Conservation (phyloP, 2,329 filamentous ascomycete genomes). For the Pseudogymnoascus sp. region DNA sequence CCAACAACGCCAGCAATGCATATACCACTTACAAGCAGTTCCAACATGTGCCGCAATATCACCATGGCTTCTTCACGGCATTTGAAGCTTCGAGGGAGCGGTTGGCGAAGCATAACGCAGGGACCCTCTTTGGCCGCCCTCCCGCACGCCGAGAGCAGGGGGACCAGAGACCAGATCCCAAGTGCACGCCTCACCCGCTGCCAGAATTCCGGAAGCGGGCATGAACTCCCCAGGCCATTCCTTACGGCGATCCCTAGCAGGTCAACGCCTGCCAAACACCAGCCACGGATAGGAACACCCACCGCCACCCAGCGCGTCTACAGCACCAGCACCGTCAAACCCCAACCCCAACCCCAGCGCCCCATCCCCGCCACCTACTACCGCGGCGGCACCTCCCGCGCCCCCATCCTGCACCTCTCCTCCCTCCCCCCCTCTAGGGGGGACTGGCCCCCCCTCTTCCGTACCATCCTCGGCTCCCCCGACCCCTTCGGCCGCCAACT, state of each 20-base stretch:
- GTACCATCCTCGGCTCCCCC: slow-evolving; percentile 52
- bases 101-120: not conserved
- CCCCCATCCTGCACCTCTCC: slow-evolving; percentile 47
- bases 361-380: slow-evolving; percentile 48
- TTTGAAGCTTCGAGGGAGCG: not conserved
- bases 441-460: slow-evolving; percentile 49
- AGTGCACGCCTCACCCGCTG: not conserved
- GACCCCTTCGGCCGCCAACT: slow-evolving; percentile 62
- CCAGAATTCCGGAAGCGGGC: not conserved
- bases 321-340: not conserved
- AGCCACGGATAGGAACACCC: not conserved
- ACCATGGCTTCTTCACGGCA: not conserved
- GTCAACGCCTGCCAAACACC: not conserved
- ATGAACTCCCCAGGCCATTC: too few species aligned
- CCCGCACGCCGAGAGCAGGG: not conserved
- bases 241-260: not conserved
- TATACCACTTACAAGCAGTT: not conserved
- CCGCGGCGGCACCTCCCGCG: slow-evolving; percentile 62
- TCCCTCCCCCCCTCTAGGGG: slow-evolving; percentile 39
- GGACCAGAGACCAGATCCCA: not conserved
- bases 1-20: not conserved
- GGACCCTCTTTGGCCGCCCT: not conserved
- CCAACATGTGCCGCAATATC: not conserved
- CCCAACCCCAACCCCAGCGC: slow-evolving; percentile 17
- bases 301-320: not conserved